Conservation (phyloP, 2,329 filamentous ascomycete genomes). For the Ophiocordyceps unilateralis region DNA sequence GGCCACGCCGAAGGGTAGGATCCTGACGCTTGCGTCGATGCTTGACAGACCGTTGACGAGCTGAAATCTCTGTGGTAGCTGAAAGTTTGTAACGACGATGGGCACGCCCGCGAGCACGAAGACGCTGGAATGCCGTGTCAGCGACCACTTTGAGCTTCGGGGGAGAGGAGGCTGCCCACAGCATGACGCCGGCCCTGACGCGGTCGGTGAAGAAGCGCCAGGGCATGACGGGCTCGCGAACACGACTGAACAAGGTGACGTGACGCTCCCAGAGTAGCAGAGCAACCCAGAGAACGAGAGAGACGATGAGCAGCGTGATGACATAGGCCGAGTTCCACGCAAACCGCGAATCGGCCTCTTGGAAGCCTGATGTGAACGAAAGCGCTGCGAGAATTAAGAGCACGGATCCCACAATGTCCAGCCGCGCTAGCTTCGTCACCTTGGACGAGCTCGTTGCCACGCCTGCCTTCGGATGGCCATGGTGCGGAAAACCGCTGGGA, state of each 20-base stretch:
- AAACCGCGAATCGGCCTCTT: constrained; percentile 1
- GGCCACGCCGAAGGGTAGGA: neutral
- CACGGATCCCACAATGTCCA: constrained; percentile 1
- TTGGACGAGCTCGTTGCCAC: neutral
- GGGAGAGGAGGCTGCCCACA: constrained; percentile 3
- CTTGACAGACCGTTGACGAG: constrained; percentile 4
- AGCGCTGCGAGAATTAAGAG: constrained; percentile 1
- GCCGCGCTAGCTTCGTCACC: neutral
- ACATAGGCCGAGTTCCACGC: constrained; percentile 2
- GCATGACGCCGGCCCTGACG: constrained; percentile 4
- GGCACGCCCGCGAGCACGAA: constrained; percentile 1
- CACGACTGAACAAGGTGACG: neutral
- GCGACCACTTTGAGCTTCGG: neutral
- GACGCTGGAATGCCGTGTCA: neutral
- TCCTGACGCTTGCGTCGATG: neutral
- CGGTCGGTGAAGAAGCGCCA: constrained; percentile 7
- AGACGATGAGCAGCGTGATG: constrained; percentile 1
- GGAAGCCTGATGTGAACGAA: constrained; percentile 1
- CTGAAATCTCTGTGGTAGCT: constrained; percentile 8
- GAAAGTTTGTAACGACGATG: constrained; percentile 2
- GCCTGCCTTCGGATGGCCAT: neutral
- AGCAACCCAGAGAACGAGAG: constrained; percentile 1
- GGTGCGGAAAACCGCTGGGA: constrained; percentile 1
- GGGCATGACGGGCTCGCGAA: constrained; percentile 7
- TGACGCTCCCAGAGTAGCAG: constrained; percentile 1